Conservation (phyloP, 208 protist genomes). For the Leishmania martiniquensis region DNA sequence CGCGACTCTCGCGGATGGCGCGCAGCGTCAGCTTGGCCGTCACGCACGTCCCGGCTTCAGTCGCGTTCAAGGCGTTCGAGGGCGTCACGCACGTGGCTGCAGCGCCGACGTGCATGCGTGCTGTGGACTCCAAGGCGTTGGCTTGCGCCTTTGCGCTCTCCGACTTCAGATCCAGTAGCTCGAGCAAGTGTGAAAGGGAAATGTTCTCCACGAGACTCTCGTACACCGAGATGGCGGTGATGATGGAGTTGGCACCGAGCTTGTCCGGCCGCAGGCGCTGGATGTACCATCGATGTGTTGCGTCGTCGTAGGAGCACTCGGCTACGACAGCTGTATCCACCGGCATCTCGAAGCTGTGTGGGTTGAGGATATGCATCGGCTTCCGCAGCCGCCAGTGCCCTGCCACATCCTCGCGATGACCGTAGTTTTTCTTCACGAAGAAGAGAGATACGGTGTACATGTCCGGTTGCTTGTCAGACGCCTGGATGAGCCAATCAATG, state of each 20-base stretch:
- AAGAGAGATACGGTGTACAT: conserved; percentile 61
- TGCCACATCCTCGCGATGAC: conserved; percentile 52
- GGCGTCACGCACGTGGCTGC: not conserved
- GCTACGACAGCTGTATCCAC: conserved; percentile 40
- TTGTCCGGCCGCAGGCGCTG: conserved; percentile 72
- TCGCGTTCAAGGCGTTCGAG: not conserved
- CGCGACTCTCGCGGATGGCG: conserved; percentile 37
- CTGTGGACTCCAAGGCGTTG: conserved; percentile 14
- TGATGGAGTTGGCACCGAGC: conserved; percentile 74
- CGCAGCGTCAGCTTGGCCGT: conserved; percentile 63
- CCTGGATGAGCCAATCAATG: conserved; percentile 67
- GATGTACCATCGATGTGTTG: conserved; percentile 52
- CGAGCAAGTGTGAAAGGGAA: conserved; percentile 40
- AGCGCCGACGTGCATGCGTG: not conserved
- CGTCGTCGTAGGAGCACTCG: conserved; percentile 65
- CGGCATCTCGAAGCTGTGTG: conserved; percentile 42
- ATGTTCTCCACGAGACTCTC: conserved; percentile 80
- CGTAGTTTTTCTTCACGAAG: conserved; percentile 73
- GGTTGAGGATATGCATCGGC: conserved; percentile 56
- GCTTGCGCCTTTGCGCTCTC: not conserved
- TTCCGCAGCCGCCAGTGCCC: conserved; percentile 60
- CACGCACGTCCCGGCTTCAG: conserved; percentile 20
- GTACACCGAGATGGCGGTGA: conserved; percentile 80
- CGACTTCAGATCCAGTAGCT: conserved; percentile 22
- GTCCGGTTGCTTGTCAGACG: conserved; percentile 28